A percentile compares a stretch with the other conserved stretches of the same genome.
Conservation (phyloP, 345 rosid species). For the Eutrema yunnanense region DNA sequence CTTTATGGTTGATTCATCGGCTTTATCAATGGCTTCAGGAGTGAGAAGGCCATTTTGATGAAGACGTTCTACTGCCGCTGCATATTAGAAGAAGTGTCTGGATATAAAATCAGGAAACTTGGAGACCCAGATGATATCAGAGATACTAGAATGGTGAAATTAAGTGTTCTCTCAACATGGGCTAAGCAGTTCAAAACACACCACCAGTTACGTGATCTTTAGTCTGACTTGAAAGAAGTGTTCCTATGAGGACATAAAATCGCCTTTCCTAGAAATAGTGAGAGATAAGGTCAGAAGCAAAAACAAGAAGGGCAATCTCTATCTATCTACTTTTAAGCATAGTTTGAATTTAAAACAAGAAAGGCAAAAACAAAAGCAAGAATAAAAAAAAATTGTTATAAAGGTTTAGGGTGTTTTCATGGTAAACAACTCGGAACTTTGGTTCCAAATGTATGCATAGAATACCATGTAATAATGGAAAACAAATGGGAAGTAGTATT, state of each 20-base stretch:
- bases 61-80: conserved; percentile 89
- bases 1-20: conserved; percentile 72
- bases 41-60: conserved; percentile 61
- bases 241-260: conserved; percentile 59
- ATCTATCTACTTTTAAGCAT: not conserved
- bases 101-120: not conserved
- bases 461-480: not conserved
- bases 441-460: not conserved
- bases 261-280: conserved; percentile 48
- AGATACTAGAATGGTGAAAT: not conserved
- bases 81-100: conserved; percentile 18
- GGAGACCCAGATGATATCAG: not conserved
- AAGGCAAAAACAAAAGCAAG: not conserved
- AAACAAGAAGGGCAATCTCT: not conserved
- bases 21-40: conserved; percentile 71
- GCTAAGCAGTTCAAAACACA: conserved; percentile 20
- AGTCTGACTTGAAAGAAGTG: conserved; percentile 76
- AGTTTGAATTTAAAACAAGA: not conserved
- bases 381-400: not conserved
- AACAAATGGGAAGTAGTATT: not conserved
- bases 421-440: not conserved
- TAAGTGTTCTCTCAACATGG: not conserved
- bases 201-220: conserved; percentile 64
- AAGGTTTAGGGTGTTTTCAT: not conserved
- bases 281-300: not conserved